Conservation (phyloP, 1,284 basidiomycete species). For the Acaromyces ingoldii region DNA sequence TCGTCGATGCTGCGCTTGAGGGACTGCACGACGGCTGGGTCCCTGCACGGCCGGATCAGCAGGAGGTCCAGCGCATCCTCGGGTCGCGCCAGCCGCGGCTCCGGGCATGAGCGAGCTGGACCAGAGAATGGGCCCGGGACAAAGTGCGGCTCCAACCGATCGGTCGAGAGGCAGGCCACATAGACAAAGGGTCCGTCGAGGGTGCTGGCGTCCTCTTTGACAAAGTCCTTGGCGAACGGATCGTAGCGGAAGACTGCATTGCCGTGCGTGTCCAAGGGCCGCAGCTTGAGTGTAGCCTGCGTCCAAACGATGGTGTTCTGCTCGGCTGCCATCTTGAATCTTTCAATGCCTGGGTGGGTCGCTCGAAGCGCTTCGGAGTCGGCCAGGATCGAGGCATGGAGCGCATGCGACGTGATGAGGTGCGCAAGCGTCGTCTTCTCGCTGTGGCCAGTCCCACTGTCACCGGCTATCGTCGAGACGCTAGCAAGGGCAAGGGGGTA, state of each 20-base stretch:
- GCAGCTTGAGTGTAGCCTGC: slow-evolving; percentile 60
- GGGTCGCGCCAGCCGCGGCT: slow-evolving; percentile 20
- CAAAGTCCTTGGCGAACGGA: slow-evolving; percentile 47
- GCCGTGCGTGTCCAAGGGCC: slow-evolving; percentile 50
- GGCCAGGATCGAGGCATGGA: slow-evolving; percentile 81
- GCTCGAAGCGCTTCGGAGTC: slow-evolving; percentile 62
- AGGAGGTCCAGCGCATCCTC: slow-evolving; percentile 65
- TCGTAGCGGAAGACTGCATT: slow-evolving; percentile 61
- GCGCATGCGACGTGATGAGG: slow-evolving; percentile 57
- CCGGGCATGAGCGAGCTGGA: slow-evolving; percentile 3
- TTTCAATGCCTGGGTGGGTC: slow-evolving; percentile 67
- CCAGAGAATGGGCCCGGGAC: slow-evolving; percentile 63
- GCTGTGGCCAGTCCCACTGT: neutral
- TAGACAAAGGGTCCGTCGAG: slow-evolving; percentile 75
- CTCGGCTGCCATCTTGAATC: slow-evolving; percentile 77
- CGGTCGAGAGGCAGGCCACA: slow-evolving; percentile 71
- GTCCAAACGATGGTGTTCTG: slow-evolving; percentile 73
- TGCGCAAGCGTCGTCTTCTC: slow-evolving; percentile 41
- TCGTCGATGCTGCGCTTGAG: no score
- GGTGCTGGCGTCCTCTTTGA: neutral
- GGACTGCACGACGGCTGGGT: no score
- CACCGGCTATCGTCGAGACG: neutral
- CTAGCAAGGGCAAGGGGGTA: slow-evolving; percentile 7
- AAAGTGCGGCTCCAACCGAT: slow-evolving; percentile 76
- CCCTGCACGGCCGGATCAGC: slow-evolving; percentile 71